Evolutionary conservation across 371 early-diverging fungal genomes (phyloP).

Genomic region (Mortierella sp.): DNA sequence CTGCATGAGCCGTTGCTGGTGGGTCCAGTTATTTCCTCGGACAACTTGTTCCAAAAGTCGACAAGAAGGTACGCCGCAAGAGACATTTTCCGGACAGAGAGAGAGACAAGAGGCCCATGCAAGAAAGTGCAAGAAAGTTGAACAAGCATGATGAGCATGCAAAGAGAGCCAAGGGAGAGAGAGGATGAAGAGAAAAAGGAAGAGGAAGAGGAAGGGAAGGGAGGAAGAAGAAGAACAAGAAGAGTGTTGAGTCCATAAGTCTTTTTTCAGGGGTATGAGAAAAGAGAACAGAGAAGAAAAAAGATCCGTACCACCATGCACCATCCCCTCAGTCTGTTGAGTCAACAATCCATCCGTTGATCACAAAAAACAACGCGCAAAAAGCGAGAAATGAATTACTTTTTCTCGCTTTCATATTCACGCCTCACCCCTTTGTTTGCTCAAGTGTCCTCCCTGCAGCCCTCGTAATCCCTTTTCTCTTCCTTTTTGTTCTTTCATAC

Average conservation of each 20-base stretch:
- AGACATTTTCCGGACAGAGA: too few species aligned
- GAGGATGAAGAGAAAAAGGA: background rate
- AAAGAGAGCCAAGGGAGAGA: background rate
- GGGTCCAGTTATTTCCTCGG: constrained; percentile 42
- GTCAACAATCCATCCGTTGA: constrained; percentile 1
- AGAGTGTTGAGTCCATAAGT: background rate
- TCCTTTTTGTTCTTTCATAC: background rate
- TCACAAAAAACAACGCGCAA: background rate
- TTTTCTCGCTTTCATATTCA: constrained; percentile 11
- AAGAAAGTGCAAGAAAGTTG: background rate
- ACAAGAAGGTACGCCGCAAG: background rate
- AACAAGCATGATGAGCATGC: constrained; percentile 5
- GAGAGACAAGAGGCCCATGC: background rate
- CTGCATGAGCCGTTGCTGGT: constrained; percentile 56
- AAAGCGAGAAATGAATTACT: constrained; percentile 3
- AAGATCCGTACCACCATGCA: constrained; percentile 16
- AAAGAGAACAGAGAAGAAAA: background rate
- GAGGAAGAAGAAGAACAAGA: background rate
- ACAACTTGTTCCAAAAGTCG: constrained; percentile 1
- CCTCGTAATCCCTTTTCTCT: background rate
- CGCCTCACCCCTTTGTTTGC: constrained; percentile 7
- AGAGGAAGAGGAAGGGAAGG: background rate
- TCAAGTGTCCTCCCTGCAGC: constrained; percentile 3
- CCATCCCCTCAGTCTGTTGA: background rate
- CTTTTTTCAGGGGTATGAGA: background rate